Conservation (phyloP, 2,329 filamentous ascomycete genomes). For the Fusarium sp. region DNA sequence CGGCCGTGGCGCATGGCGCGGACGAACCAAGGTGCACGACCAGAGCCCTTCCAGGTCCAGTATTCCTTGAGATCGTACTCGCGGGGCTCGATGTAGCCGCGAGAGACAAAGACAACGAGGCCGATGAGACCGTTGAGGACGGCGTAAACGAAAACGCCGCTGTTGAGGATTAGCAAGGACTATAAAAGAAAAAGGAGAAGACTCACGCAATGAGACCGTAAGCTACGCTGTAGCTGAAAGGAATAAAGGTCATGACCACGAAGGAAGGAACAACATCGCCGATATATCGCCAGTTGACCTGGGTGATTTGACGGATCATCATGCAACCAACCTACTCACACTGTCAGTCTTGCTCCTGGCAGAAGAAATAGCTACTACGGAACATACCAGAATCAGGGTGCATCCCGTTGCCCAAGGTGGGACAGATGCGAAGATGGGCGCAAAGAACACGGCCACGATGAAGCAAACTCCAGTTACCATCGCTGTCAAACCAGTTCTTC, state of each 20-base stretch:
- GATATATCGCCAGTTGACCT: constrained; percentile 81
- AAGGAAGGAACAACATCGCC: constrained; percentile 82
- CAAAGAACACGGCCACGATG: constrained; percentile 77
- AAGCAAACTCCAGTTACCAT: constrained; percentile 77
- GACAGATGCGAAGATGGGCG: constrained; percentile 80
- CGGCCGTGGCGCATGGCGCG: constrained; percentile 49
- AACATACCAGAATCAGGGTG: constrained; percentile 72
- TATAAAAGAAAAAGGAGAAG: fast-evolving
- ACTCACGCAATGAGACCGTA: constrained; percentile 79
- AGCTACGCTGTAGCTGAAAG: constrained; percentile 81
- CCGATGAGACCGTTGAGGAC: constrained; percentile 62
- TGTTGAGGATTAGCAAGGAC: constrained; percentile 41
- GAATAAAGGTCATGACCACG: constrained; percentile 79
- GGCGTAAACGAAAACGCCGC: constrained; percentile 66
- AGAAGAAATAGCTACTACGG: fast-evolving
- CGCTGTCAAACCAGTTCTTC: constrained; percentile 77
- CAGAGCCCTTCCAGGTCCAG: constrained; percentile 64
- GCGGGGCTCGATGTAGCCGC: constrained; percentile 58
- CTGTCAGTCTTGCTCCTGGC: not conserved
- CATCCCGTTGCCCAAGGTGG: constrained; percentile 83
- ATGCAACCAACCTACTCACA: constrained; percentile 72
- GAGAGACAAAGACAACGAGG: constrained; percentile 56
- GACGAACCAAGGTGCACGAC: constrained; percentile 61
- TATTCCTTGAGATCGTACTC: constrained; percentile 67
- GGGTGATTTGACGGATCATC: constrained; percentile 80